Base-by-base conservation (phyloP, 2,329 filamentous ascomycete species). In the Claviceps arundinis region DNA sequence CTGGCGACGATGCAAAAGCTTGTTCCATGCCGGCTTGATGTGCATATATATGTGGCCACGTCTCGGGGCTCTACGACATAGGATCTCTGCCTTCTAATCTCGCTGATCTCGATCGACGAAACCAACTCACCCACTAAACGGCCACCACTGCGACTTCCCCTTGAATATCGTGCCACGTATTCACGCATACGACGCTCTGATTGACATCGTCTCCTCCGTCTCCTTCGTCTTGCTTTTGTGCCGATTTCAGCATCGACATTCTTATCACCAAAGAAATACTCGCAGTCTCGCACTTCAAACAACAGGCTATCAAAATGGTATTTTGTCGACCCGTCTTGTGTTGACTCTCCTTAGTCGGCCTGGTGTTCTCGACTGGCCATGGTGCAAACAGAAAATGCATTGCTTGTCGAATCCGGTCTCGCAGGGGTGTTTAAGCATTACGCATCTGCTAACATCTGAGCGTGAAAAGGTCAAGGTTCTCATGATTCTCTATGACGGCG, bases 401-500 rank as follows among this genome's bases (percentile, higher is more conserved):
- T 43, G 52, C 59, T 49, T 45, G 24, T 45, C 16, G 43, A 43
- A 44, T 52, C 73, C 58, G 66, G 75, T 46, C 51, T 19, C 13
- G 74, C 60, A 75, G 58, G 65, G 30, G 0, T 34, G 30, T 34
- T 59, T 72, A 71, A 63, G 66, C 60, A 67, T 56, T 53, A 70
- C 52, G 61, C 80, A 80, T 73, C 79, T 70, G 71, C 74, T 77
- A 65, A 77, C 74, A 62, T 69, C 69, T 56, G 57, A 59, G 54
- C 61, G 60, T 60, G 60, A 64, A 65, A 62, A 96, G 89, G 90
- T 90, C 76, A 96, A 96, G 77, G 87, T 96, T 73, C 84, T 96
- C 68, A 78, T 90, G 67, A 87, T 95, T 63, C 81, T 95, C 62
- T 96, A 96, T 78, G 90, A 96, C 73, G 90, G 89, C 69, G 80